Conservation (phyloP, 495 filamentous ascomycete genomes). For the Penicillium herquei region DNA sequence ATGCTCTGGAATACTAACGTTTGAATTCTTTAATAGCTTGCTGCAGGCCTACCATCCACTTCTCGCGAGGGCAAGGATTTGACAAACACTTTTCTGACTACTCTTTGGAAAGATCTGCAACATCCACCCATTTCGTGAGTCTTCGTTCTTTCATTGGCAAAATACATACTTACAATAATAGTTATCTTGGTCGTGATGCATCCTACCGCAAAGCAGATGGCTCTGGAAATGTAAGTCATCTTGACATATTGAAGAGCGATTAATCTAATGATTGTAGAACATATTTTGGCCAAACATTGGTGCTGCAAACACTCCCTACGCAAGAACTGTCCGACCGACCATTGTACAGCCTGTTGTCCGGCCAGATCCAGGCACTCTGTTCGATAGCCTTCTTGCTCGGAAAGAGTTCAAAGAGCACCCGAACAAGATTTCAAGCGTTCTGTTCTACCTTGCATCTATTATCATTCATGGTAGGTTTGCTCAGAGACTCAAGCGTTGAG, state of each 20-base stretch:
- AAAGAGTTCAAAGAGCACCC: conserved; percentile 63
- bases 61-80: conserved; percentile 52
- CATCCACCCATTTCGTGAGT: conserved; percentile 66
- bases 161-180: conserved; percentile 27
- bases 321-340: conserved; percentile 66
- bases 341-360: conserved; percentile 60
- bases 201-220: conserved; percentile 69
- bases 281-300: conserved; percentile 64
- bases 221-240: conserved; percentile 55
- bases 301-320: conserved; percentile 63
- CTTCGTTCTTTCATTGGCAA: neutral
- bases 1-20: neutral
- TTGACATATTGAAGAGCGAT: neutral
- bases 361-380: conserved; percentile 76
- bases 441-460: conserved; percentile 87
- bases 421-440: conserved; percentile 79
- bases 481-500: neutral
- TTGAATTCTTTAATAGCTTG: conserved; percentile 22
- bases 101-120: conserved; percentile 66
- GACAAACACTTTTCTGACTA: conserved; percentile 59
- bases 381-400: conserved; percentile 70
- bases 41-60: conserved; percentile 49
- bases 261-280: conserved; percentile 41
- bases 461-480: conserved; percentile 70
- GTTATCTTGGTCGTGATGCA: conserved; percentile 51